Conservation (phyloP, 306 rosid genomes). For the Rosa chinensis region DNA sequence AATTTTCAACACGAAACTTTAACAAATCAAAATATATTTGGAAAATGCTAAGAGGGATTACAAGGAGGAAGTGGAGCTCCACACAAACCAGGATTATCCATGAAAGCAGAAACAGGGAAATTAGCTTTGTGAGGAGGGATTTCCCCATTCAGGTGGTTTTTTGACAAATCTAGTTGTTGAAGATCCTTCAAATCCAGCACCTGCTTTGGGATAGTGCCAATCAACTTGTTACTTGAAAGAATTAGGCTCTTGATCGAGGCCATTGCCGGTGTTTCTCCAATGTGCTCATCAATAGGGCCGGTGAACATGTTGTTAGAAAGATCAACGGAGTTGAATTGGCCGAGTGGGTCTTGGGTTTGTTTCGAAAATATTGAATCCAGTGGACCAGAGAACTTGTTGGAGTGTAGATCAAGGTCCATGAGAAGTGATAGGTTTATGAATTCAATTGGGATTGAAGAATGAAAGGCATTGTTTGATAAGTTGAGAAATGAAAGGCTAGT, state of each 20-base stretch:
- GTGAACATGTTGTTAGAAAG: conserved; percentile 42
- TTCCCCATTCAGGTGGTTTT: conserved; percentile 34
- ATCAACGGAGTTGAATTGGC: conserved; percentile 47
- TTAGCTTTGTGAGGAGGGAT: conserved; percentile 44
- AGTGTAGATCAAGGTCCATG: conserved; percentile 55
- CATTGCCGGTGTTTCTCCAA: conserved; percentile 42
- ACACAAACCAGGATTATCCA: conserved; percentile 51
- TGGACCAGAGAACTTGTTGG: conserved; percentile 46
- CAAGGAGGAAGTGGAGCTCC: conserved; percentile 64
- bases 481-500: conserved; percentile 52
- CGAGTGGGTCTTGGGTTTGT: conserved; percentile 39
- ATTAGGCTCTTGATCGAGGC: conserved; percentile 33
- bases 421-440: conserved; percentile 41
- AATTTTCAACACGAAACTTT: not conserved
- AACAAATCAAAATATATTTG: not conserved
- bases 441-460: conserved; percentile 42
- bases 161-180: conserved; percentile 44
- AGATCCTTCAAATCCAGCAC: conserved; percentile 42
- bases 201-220: conserved; percentile 46
- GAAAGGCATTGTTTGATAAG: conserved; percentile 51
- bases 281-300: conserved; percentile 33
- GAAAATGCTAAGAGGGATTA: conserved; percentile 30
- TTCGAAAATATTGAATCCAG: conserved; percentile 34
- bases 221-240: conserved; percentile 42
- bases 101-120: conserved; percentile 45